Evolutionary conservation across 2,329 filamentous ascomycete species (phyloP), one percentile per base, ranked within the genome.

Genomic region (Dothideomycetes sp.): DNA sequence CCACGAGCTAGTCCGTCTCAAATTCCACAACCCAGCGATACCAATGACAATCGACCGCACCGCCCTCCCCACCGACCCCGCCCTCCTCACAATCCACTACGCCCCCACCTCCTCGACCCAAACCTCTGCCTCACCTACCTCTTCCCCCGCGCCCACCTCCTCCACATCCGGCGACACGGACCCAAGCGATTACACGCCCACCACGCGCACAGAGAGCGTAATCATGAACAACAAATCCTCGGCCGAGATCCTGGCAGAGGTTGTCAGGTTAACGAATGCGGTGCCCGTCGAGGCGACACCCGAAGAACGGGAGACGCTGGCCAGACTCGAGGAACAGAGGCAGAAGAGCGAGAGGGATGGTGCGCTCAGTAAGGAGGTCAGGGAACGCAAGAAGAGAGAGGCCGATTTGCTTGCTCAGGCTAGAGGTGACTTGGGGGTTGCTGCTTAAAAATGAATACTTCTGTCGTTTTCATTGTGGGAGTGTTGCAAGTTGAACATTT

Each of bases 1-100:
- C 47, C 69, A 79, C 45, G 81, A 79, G 57, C 78, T 96, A 35
- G 84, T 85, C 16, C 77, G 85, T 42, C 70, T 98, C 49, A 95
- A 98, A 71, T 98, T 80, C 67, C 82, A 94, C 71, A 98, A 98
- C 60, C 91, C 91, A 1, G 66, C 77, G 10, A 62, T 95, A 34
- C 77, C 81, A 32, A 93, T 96, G 73, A 79, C 84, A 43, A 76
- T 94, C 52, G 80, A 81, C 60, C 81, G 84, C 43, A 79, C 74
- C 47, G 52, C 59, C 29, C 63, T 79, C 33, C 69, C 77, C 49
- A 59, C 66, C 4, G 67, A 67, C 16, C 65, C 73, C 5, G 75
- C 82, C 11, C 69, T 66, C 34, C 68, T 87, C 63, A 77, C 74
- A 44, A 67, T 88, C 51, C 80, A 81, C 63, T 73, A 80, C 43